phyloP scores from a whole-genome alignment of 257 asterid genomes.

The Verbascum thapsus region DNA sequence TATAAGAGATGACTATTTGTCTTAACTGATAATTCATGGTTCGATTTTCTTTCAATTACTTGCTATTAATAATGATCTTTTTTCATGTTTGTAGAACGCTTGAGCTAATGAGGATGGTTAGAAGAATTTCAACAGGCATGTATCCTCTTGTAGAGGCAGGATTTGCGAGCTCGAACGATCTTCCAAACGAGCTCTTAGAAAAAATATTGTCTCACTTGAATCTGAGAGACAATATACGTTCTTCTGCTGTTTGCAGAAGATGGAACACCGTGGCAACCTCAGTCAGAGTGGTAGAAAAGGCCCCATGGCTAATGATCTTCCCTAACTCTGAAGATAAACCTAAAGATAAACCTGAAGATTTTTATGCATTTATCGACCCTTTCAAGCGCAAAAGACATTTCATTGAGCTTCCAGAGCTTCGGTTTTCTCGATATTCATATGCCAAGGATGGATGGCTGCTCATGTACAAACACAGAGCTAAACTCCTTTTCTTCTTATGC shows the following conservation, averaged over 20 bases:
- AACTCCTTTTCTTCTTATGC: slow-evolving; percentile 43
- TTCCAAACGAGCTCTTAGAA: slow-evolving; percentile 48
- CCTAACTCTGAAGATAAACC: too few relatives aligned
- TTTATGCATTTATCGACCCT: slow-evolving; percentile 58
- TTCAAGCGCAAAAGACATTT: slow-evolving; percentile 38
- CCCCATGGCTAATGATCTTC: slow-evolving; percentile 60
- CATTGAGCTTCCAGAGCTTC: slow-evolving; percentile 50
- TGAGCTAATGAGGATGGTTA: too few relatives aligned
- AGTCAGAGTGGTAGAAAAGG: slow-evolving; percentile 45
- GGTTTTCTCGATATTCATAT: slow-evolving; percentile 41
- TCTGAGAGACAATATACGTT: slow-evolving; percentile 48
- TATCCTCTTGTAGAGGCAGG: neutral
- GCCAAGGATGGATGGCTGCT: slow-evolving; percentile 63
- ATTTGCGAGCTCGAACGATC: too few relatives aligned
- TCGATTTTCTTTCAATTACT: too few relatives aligned
- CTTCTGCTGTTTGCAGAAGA: slow-evolving; percentile 53
- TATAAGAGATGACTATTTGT: too few relatives aligned
- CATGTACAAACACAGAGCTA: slow-evolving; percentile 40
- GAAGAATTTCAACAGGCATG: too few relatives aligned
- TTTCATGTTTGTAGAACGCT: too few relatives aligned
- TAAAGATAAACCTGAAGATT: slow-evolving; percentile 44
- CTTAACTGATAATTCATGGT: too few relatives aligned
- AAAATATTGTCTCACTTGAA: slow-evolving; percentile 41
- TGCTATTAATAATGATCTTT: too few relatives aligned
- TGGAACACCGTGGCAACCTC: slow-evolving; percentile 49